Evolutionary conservation across 805 yeast genomes (phyloP), one percentile per base, ranked within the genome.

Genomic region (Barnettozyma siamensis): DNA sequence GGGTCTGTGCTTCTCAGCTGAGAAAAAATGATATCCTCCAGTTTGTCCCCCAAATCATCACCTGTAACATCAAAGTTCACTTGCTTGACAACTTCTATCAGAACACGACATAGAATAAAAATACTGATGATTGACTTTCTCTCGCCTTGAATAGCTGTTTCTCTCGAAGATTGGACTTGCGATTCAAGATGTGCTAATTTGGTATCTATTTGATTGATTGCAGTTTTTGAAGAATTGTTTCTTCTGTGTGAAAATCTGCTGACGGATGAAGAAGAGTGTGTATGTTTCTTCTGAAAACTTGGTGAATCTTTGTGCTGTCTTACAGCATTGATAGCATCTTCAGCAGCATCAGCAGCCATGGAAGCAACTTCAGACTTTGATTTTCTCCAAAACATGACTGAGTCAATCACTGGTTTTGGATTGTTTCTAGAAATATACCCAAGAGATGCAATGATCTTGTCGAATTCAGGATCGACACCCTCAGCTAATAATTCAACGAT

Each of bases 321-420:
- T 9, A 50, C 33, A 0, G 54, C 57, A 7, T 41, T 49, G 0
- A 65, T 31, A 2, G 68, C 66, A 41, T 59, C 68, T 38, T 75
- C 79, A 13, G 73, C 69, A 31, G 71, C 72, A 16, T 76, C 69
- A 4, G 79, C 72, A 1, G 83, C 78, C 61, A 74, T 66, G 23
- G 77, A 75, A 2, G 95, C 87, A 3, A 84, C 81, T 53, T 91
- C 98, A 12, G 94, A 80, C 60, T 93, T 93, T 2, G 91, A 78
- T 59, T 91, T 87, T 45, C 98, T 74, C 99, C 99, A 93, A 58
- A 86, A 89, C 98, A 93, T 89, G 45, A 93, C 95, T 7, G 95
- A 88, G 60, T 93, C 99, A 27, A 94, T 88, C 2, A 93, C 96
- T 0, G 96, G 95, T 56, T 88, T 89, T 0, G 98, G 97, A 50